These are phyloP conservation scores for Nakataea oryzae DNA, from an alignment of 2,329 filamentous ascomycete species.

Conservation along the genomic window DNA sequence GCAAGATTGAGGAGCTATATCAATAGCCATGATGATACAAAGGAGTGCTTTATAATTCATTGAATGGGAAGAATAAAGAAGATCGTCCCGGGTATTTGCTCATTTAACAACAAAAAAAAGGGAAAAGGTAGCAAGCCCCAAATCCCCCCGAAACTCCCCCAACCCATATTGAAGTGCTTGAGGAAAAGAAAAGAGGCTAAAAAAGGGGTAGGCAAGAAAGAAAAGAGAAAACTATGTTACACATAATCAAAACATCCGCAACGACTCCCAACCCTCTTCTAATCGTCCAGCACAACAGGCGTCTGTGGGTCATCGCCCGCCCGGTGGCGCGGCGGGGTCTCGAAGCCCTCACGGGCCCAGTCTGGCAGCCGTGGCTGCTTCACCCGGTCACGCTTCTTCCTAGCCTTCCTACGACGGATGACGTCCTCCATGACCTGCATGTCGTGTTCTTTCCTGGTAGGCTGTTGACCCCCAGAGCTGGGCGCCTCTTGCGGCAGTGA, in stretches of 20 bases:
- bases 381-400: not conserved
- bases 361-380: not conserved
- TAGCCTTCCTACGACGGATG: not conserved
- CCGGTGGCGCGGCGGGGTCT: not conserved
- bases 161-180: no score
- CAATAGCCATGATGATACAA: no score
- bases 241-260: not conserved
- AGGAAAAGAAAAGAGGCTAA: conserved; percentile 5
- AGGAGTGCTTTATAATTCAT: no score
- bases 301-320: not conserved
- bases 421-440: not conserved
- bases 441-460: not conserved
- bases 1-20: no score
- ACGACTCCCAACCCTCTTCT: not conserved
- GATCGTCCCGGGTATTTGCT: no score
- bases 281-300: not conserved
- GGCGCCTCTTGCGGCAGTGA: no score
- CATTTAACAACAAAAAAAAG: no score
- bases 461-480: not conserved
- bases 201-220: not conserved
- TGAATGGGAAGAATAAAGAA: no score
- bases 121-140: no score
- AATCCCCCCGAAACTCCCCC: no score
- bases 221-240: not conserved
- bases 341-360: not conserved